Evolutionary conservation across 495 filamentous ascomycete species (phyloP), one percentile per base, ranked within the genome.

Genomic region (Annulohypoxylon nitens): DNA sequence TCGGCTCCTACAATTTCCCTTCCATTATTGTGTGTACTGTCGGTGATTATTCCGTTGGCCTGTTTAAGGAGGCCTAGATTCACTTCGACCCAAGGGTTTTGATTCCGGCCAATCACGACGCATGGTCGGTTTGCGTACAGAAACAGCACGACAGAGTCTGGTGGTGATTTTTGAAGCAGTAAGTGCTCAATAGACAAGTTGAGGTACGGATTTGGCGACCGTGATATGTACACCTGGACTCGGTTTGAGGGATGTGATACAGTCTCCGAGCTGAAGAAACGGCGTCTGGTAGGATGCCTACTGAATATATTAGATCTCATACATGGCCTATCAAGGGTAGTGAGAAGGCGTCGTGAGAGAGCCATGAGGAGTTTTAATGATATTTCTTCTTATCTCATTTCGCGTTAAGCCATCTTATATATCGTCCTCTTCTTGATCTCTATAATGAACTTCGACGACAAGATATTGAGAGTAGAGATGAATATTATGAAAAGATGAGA

Each of bases 121-220:
- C 92, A 91, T 7, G 95, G 94, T 11, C 85, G 82, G 80, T 99
- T 98, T 67, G 88, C 84, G 82, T 98, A 99, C 16, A 98, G 85
- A 67, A 98, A 94, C 0, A 98, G 86, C 36, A 97, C 78, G 47
- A 86, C 89, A 4, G 93, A 94, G 70, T 91, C 85, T 4, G 88
- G 81, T 0, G 90, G 86, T 0, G 92, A 87, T 43, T 90, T 88
- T 62, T 91, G 87, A 0, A 98, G 89, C 4, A 99, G 90, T 80
- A 92, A 90, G 79, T 98, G 92, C 83, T 99, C 96, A 77, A 97
- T 92, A n/a, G 93, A 92, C 59, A 99, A 92, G 82, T 99, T 99
- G 65, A 97, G 80, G 81, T 91, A 93, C n/a, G 97, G 94, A 77
- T 94, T 88, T 20, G 81, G 81, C 64, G 85, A 91, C 64, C 84